Percentiles rank a stretch among this genome's conserved stretches.
phyloP scores from a whole-genome alignment of 2,329 filamentous ascomycete genomes.

The Biscogniauxia marginata region DNA sequence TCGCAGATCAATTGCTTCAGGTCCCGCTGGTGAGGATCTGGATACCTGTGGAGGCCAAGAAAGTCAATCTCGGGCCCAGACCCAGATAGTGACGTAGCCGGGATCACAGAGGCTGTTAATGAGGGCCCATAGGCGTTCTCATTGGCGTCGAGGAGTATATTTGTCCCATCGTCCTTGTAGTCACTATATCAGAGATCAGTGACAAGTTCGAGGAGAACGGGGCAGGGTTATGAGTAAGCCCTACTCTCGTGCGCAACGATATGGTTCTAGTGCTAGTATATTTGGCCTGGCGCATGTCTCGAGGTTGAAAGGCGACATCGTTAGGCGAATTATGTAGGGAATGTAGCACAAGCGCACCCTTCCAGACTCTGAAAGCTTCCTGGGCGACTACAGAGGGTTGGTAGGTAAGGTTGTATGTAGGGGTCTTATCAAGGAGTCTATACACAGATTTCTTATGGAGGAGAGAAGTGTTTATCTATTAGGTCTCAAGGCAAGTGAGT shows the following conservation, averaged over 20 bases:
- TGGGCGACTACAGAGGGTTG: not conserved
- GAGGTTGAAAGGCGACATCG: conserved; percentile 67
- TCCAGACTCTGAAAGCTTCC: not conserved
- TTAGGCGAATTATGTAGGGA: conserved; percentile 3
- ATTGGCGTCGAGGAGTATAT: conserved; percentile 94
- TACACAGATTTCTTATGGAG: not conserved
- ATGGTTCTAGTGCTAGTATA: conserved; percentile 73
- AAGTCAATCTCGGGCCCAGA: conserved; percentile 65
- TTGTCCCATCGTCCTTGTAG: conserved; percentile 97
- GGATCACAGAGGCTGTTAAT: conserved; percentile 53
- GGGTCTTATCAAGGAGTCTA: no score
- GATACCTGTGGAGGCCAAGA: conserved; percentile 85
- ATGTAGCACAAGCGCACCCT: not conserved
- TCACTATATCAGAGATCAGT: conserved; percentile 60
- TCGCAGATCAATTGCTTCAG: conserved; percentile 86
- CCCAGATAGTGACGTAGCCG: conserved; percentile 39
- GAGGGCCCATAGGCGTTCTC: conserved; percentile 95
- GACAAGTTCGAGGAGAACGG: not conserved
- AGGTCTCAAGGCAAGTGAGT: conserved; percentile 6
- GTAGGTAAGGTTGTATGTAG: not conserved
- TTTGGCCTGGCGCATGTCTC: conserved; percentile 74
- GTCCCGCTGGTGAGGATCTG: conserved; percentile 87
- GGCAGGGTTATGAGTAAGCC: conserved; percentile 32
- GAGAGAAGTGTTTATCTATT: not conserved
- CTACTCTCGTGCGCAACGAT: conserved; percentile 80